Base-by-base conservation (phyloP, 768 basidiomycete genomes). In the Russula foetens region DNA sequence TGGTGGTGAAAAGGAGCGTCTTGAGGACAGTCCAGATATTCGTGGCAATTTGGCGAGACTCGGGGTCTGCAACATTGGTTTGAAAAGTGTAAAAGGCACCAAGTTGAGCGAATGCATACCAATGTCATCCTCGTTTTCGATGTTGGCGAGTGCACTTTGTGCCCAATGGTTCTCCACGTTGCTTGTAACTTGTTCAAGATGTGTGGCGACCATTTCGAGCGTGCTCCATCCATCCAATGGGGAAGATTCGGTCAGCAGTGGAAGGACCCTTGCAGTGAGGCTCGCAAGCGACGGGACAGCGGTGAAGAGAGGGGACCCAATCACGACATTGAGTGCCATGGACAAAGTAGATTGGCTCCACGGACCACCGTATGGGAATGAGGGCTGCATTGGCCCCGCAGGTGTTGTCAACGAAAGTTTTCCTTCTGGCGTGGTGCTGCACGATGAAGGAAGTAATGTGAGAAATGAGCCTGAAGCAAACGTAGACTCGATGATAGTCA, bases 11-110 rank as follows among this genome's bases (percentile, higher is more conserved):
- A n/a, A 92, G 74, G 0, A 90, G 69, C 0, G 85, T 88, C 71
- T 91, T 92, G 67, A 90, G 76, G 26, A 80, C 76, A 2, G 74
- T 73, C 90, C 90, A 92, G 9, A 84, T 75, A 26, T 76, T 71
- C n/a, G 75, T 77, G 2, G 76, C 69, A 21, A 81, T 60, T 26
- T 76, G 74, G 31, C 74, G 77, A 0, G 79, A 76, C 38, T 77
- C 77, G 17, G 75, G 71, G 8, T 75, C 81, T 82, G 60, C 43
- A 28, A 38, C 24, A 45, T 45, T 43, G 38, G 17, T 29, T 35
- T 28, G 35, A 51, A 35, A 56, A 38, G 9, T 4, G 38, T 14
- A 31, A 38, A 4, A 0, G 24, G 48, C 39, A 23, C 7, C 0
- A 17, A 28, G 4, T 38, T 35, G 17, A n/a, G 11, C 11, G 1